Percentiles rank a stretch among this genome's conserved stretches.
phyloP scores from a whole-genome alignment of 2,329 filamentous ascomycete genomes.

The Drechmeria coniospora region DNA sequence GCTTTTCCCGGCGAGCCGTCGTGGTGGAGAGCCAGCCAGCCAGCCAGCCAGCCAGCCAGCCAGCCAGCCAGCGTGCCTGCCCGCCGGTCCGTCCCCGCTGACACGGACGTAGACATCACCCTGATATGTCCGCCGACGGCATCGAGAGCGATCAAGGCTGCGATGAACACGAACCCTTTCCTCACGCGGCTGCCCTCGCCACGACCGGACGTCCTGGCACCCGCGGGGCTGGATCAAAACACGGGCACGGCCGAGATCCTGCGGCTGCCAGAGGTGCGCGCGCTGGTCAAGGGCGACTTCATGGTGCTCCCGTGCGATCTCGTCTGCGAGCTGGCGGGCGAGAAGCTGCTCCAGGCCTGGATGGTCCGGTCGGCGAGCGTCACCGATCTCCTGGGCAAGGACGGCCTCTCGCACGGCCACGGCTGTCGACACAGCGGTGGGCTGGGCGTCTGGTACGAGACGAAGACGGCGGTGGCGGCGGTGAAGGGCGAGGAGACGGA shows the following conservation, averaged over 20 bases:
- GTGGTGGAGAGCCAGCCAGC: too few species aligned
- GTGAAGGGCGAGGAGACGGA: conserved; percentile 88
- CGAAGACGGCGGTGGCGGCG: conserved; percentile 53
- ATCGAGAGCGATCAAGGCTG: conserved; percentile 48
- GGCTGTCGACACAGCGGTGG: conserved; percentile 50
- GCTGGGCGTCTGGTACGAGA: conserved; percentile 82
- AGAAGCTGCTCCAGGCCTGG: conserved; percentile 77
- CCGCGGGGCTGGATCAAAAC: conserved; percentile 60
- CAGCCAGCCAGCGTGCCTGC: too few species aligned
- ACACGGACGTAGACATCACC: conserved; percentile 38
- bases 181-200: conserved; percentile 59
- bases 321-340: conserved; percentile 75
- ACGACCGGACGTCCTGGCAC: conserved; percentile 61
- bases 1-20: too few species aligned
- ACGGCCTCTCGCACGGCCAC: conserved; percentile 20
- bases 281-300: conserved; percentile 72
- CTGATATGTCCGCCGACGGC: conserved; percentile 51
- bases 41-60: too few species aligned
- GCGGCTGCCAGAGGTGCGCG: conserved; percentile 65
- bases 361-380: conserved; percentile 69
- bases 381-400: conserved; percentile 39
- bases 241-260: conserved; percentile 84
- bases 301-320: conserved; percentile 85
- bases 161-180: conserved; percentile 63
- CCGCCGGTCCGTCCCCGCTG: conserved; percentile 5